phyloP scores from a whole-genome alignment of 225 moss, liverwort and hornwort species.

The Thuidium tamariscinum region DNA sequence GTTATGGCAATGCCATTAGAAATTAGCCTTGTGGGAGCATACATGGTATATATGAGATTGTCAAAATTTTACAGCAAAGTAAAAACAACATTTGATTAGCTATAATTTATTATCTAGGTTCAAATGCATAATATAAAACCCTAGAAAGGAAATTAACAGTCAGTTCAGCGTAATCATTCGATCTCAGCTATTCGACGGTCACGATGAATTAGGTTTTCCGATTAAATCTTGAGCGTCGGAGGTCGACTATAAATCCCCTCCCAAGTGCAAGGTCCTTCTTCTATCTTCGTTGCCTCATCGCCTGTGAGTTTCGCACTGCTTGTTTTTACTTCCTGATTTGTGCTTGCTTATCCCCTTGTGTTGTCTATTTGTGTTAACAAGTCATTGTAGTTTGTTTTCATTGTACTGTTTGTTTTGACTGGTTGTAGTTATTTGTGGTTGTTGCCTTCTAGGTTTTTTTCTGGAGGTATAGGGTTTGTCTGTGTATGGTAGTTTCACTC shows the following conservation, averaged over 20 bases:
- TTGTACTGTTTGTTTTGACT: no score
- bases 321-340: background rate
- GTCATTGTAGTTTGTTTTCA: background rate
- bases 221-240: background rate
- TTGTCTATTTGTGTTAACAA: background rate
- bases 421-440: conserved; percentile 1
- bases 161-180: background rate
- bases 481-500: background rate
- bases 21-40: no score
- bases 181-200: background rate
- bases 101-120: no score
- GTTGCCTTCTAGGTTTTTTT: background rate
- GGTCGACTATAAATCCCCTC: background rate
- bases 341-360: background rate
- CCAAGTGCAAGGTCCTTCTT: background rate
- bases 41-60: no score
- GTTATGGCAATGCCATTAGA: no score
- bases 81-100: no score
- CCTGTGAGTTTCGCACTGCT: background rate
- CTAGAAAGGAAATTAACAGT: background rate
- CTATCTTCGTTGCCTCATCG: background rate
- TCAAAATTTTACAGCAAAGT: no score
- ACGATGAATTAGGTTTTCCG: background rate
- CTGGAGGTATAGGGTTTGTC: background rate
- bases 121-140: background rate